A percentile compares a stretch with the other conserved stretches of the same genome.
Conservation (phyloP, 192 early-diverging fungal species). For the Martensiomyces pterosporus region DNA sequence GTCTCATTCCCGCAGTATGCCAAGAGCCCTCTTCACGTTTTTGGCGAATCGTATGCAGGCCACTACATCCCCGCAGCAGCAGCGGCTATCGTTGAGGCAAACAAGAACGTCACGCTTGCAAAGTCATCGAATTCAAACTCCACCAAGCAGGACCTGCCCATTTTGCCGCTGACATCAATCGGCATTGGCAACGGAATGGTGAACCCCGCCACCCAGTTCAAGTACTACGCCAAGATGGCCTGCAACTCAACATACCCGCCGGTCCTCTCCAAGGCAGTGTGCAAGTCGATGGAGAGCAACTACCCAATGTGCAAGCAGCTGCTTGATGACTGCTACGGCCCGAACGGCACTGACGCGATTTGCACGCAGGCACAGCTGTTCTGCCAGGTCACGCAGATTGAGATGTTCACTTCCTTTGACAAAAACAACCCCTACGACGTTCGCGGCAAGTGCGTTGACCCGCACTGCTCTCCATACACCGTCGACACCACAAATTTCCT, state of each 20-base stretch:
- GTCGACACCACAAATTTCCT: slow-evolving; percentile 64
- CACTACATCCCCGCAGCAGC: slow-evolving; percentile 91
- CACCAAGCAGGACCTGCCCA: slow-evolving; percentile 60
- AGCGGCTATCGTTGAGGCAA: too few relatives aligned
- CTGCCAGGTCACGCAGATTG: too few relatives aligned
- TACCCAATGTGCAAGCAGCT: slow-evolving; percentile 57
- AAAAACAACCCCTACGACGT: slow-evolving; percentile 86
- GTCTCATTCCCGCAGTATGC: slow-evolving; percentile 66
- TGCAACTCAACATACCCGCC: slow-evolving; percentile 62
- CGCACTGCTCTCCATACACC: slow-evolving; percentile 63
- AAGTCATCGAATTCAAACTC: too few relatives aligned
- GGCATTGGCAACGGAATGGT: slow-evolving; percentile 82
- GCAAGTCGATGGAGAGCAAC: slow-evolving; percentile 59
- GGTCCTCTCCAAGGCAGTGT: slow-evolving; percentile 59
- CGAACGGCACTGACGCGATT: background rate
- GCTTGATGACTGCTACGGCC: background rate
- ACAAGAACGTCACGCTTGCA: too few relatives aligned
- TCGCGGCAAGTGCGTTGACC: slow-evolving; percentile 71
- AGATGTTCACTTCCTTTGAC: slow-evolving; percentile 64
- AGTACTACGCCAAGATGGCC: slow-evolving; percentile 64
- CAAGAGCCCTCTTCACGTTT: slow-evolving; percentile 71
- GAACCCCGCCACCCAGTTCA: slow-evolving; percentile 72
- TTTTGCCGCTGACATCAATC: slow-evolving; percentile 61
- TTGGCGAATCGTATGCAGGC: slow-evolving; percentile 73
- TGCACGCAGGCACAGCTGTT: too few relatives aligned